A percentile compares a stretch with the other conserved stretches of the same genome.
Evolutionary conservation across 306 rosid genomes (phyloP).

Genomic region (Sphenostylis stenocarpa): DNA sequence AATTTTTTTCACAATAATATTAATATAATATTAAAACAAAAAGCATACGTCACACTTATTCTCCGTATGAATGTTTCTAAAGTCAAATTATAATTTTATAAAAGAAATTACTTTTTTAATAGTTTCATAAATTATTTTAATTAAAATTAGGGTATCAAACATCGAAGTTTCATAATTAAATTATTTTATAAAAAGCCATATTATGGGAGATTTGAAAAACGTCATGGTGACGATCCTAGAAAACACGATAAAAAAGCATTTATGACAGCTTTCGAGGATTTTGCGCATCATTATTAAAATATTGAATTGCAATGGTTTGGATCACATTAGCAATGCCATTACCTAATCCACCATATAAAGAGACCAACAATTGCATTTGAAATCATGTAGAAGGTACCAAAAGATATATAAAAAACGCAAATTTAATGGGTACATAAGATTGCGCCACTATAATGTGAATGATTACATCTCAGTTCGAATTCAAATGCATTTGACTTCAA

Average conservation of each 20-base stretch:
- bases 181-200: too few species aligned
- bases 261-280: neutral
- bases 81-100: too few species aligned
- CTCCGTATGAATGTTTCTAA: too few species aligned
- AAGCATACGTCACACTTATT: too few species aligned
- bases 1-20: too few species aligned
- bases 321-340: neutral
- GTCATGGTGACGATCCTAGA: neutral
- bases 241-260: neutral
- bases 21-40: too few species aligned
- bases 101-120: too few species aligned
- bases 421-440: neutral
- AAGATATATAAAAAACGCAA: too few species aligned
- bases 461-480: neutral
- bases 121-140: too few species aligned
- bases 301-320: neutral
- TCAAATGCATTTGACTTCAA: neutral
- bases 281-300: neutral
- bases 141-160: too few species aligned
- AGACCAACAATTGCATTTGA: neutral
- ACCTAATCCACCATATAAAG: slow-evolving; percentile 3
- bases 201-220: neutral
- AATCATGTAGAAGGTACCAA: neutral
- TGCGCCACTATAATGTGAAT: neutral
- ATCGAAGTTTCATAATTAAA: too few species aligned